A percentile compares a stretch with the other conserved stretches of the same genome.
These are phyloP conservation scores for Gastrolobium villosum DNA, from an alignment of 306 rosid genomes.

Conservation along the genomic window DNA sequence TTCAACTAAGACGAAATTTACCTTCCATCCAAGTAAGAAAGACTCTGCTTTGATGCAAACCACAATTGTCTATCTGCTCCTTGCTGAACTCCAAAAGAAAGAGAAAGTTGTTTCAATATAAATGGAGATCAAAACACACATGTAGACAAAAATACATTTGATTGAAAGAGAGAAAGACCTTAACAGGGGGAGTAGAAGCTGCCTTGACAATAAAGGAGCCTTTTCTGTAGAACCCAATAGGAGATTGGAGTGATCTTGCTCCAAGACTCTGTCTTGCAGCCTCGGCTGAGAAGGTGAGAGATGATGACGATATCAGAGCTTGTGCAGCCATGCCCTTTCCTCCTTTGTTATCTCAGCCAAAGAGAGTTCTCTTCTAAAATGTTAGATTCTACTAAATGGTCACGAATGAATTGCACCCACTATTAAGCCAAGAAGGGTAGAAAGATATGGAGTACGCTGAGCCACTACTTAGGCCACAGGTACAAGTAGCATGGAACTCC, in stretches of 20 bases:
- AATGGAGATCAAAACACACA: background rate
- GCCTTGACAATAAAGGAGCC: conserved; percentile 85
- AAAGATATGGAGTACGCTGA: conserved; percentile 44
- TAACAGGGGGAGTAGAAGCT: conserved; percentile 81
- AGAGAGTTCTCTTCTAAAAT: conserved; percentile 17
- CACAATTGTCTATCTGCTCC: conserved; percentile 87
- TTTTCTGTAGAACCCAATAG: conserved; percentile 58
- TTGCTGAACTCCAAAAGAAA: conserved; percentile 68
- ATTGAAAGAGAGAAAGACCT: conserved; percentile 57
- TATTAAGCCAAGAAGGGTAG: conserved; percentile 41
- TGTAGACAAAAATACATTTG: background rate
- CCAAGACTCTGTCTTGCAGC: conserved; percentile 70
- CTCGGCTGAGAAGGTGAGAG: conserved; percentile 77
- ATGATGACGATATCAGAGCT: conserved; percentile 84
- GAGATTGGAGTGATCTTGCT: conserved; percentile 60
- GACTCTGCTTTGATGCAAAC: conserved; percentile 99
- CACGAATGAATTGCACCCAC: conserved; percentile 30
- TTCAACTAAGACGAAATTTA: conserved; percentile 38
- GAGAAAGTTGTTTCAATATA: conserved; percentile 1
- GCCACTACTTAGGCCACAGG: conserved; percentile 51
- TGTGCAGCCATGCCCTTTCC: conserved; percentile 73
- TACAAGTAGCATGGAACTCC: conserved; percentile 39
- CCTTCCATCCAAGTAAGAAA: conserved; percentile 98
- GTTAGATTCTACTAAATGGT: conserved; percentile 26
- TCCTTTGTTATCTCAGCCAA: background rate